These are phyloP conservation scores for Boletus barrowsii DNA, from an alignment of 768 basidiomycete genomes.

Conservation along the genomic window DNA sequence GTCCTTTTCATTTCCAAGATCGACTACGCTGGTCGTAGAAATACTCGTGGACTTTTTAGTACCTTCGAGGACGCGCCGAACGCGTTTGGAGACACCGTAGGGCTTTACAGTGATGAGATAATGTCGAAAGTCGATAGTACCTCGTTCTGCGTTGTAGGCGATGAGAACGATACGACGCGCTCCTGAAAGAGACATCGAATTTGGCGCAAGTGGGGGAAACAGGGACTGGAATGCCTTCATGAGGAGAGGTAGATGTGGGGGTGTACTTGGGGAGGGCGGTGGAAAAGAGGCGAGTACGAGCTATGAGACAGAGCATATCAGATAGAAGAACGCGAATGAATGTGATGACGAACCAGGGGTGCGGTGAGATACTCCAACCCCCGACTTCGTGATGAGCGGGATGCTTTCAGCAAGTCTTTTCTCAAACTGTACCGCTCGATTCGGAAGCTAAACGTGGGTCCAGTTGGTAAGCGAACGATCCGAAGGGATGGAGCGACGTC, in stretches of 20 bases:
- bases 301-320: conserved; percentile 27
- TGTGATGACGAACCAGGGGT: conserved; percentile 64
- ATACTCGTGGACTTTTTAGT: conserved; percentile 28
- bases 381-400: conserved; percentile 66
- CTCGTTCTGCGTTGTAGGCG: conserved; percentile 82
- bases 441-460: conserved; percentile 92
- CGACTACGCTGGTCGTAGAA: conserved; percentile 47
- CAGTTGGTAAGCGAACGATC: conserved; percentile 81
- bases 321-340: background rate
- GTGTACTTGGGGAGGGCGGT: conserved; percentile 66
- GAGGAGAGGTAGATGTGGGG: conserved; percentile 84
- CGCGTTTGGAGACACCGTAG: conserved; percentile 88
- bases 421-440: conserved; percentile 90
- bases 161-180: conserved; percentile 93
- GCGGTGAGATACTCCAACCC: conserved; percentile 90
- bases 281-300: conserved; percentile 90
- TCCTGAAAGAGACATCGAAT: conserved; percentile 75
- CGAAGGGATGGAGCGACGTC: conserved; percentile 82
- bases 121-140: conserved; percentile 90
- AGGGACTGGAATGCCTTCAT: conserved; percentile 96
- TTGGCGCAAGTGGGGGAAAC: conserved; percentile 89
- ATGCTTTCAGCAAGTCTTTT: conserved; percentile 72
- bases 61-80: conserved; percentile 81
- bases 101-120: conserved; percentile 94
- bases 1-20: conserved; percentile 89